These are phyloP conservation scores for Alternaria ethzedia DNA, from an alignment of 2,329 filamentous ascomycete species.

Conservation along the genomic window DNA sequence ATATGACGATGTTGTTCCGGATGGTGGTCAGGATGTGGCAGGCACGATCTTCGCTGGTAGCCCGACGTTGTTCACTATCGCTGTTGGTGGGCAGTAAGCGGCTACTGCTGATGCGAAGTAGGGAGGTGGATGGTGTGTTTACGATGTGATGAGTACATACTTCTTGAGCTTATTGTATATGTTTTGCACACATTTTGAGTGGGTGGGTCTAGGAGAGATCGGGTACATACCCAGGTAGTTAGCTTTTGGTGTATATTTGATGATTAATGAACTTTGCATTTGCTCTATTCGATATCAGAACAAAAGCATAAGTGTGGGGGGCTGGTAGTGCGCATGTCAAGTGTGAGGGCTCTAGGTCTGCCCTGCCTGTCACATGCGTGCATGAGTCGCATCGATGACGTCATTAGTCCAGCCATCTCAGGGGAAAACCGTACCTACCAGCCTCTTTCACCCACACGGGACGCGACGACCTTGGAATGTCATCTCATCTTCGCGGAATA, in stretches of 20 bases:
- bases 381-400: neutral
- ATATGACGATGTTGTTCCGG: constrained; percentile 71
- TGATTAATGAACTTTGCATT: neutral
- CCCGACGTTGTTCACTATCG: constrained; percentile 55
- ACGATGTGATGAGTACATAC: neutral
- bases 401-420: neutral
- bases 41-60: constrained; percentile 58
- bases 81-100: constrained; percentile 52
- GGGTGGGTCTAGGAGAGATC: neutral
- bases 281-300: rapidly evolving
- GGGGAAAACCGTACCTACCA: neutral
- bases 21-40: constrained; percentile 61
- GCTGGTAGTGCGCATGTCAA: neutral
- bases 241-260: neutral
- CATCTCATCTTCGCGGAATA: neutral
- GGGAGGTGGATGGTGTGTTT: neutral
- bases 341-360: neutral
- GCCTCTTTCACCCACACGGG: neutral
- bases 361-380: neutral
- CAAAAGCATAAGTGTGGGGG: neutral
- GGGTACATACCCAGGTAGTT: neutral
- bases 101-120: neutral
- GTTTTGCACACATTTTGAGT: neutral
- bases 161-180: neutral
- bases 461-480: neutral